These are phyloP conservation scores for Salix udensis DNA, from an alignment of 345 rosid species.

Conservation along the genomic window DNA sequence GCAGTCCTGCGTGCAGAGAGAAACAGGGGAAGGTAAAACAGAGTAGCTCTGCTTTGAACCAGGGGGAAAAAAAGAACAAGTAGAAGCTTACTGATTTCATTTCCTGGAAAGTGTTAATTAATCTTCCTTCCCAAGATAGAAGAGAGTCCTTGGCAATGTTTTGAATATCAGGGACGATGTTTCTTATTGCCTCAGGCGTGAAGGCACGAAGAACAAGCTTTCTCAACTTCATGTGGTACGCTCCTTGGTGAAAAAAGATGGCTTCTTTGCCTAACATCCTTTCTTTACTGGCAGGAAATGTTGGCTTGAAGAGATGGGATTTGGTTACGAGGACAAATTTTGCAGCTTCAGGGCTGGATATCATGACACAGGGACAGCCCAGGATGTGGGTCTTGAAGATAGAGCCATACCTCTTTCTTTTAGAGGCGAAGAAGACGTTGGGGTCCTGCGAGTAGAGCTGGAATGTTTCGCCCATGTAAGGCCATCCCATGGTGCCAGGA, in stretches of 20 bases:
- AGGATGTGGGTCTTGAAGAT: constrained; percentile 77
- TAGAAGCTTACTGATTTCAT: constrained; percentile 64
- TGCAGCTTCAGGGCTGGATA: constrained; percentile 80
- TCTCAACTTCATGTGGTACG: constrained; percentile 64
- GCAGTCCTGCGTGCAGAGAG: background rate
- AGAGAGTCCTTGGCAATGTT: constrained; percentile 46
- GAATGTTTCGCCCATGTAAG: constrained; percentile 79
- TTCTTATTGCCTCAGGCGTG: constrained; percentile 55
- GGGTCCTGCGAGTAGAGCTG: constrained; percentile 92
- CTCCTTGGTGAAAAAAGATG: constrained; percentile 82
- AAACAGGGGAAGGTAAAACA: constrained; percentile 24
- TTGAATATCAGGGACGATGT: constrained; percentile 50
- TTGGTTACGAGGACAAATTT: constrained; percentile 64
- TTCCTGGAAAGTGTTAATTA: constrained; percentile 61
- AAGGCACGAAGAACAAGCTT: constrained; percentile 82
- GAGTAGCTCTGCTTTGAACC: constrained; percentile 20
- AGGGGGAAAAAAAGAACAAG: background rate
- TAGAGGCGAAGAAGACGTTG: constrained; percentile 68
- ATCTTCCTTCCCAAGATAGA: constrained; percentile 41
- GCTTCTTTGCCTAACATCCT: constrained; percentile 81
- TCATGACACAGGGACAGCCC: constrained; percentile 88
- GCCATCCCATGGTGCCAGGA: constrained; percentile 84
- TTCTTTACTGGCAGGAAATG: constrained; percentile 87
- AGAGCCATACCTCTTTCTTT: constrained; percentile 66
- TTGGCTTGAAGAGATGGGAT: constrained; percentile 78